Evolutionary conservation across 306 rosid genomes (phyloP).

Genomic region (Pterocarpus santalinus): DNA sequence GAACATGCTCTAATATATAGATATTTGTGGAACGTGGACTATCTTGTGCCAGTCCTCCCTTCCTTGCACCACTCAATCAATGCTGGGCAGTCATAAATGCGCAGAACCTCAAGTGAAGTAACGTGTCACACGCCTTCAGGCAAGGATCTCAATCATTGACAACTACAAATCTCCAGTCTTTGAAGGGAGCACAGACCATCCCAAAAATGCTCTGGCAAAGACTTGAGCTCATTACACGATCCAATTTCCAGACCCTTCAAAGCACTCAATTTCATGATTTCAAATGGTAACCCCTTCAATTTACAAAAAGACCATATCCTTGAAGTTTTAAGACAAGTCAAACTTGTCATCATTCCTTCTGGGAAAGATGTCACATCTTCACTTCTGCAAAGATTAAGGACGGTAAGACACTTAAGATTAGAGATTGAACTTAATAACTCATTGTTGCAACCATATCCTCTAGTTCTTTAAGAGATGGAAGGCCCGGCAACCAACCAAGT

Average conservation of each 20-base stretch:
- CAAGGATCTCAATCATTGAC: neutral
- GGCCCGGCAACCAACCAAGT: neutral
- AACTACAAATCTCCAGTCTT: neutral
- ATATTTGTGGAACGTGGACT: neutral
- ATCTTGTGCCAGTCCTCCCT: slow-evolving; percentile 9
- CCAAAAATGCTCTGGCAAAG: neutral
- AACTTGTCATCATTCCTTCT: slow-evolving; percentile 4
- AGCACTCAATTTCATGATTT: neutral
- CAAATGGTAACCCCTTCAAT: slow-evolving; percentile 20
- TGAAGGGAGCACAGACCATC: neutral
- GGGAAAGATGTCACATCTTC: neutral
- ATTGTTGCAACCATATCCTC: neutral
- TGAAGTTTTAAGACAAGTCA: slow-evolving; percentile 6
- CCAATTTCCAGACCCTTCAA: neutral
- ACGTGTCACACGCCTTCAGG: neutral
- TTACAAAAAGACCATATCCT: neutral
- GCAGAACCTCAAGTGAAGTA: neutral
- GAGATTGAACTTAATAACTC: neutral
- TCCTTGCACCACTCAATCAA: neutral
- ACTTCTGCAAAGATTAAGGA: neutral
- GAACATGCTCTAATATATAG: no score
- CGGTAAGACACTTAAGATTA: neutral
- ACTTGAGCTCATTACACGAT: neutral
- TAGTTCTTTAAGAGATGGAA: neutral
- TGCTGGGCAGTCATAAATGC: neutral